Percentiles rank a stretch among this genome's conserved stretches.
Conservation (phyloP, 2,329 filamentous ascomycete genomes). For the Apiospora arundinis region DNA sequence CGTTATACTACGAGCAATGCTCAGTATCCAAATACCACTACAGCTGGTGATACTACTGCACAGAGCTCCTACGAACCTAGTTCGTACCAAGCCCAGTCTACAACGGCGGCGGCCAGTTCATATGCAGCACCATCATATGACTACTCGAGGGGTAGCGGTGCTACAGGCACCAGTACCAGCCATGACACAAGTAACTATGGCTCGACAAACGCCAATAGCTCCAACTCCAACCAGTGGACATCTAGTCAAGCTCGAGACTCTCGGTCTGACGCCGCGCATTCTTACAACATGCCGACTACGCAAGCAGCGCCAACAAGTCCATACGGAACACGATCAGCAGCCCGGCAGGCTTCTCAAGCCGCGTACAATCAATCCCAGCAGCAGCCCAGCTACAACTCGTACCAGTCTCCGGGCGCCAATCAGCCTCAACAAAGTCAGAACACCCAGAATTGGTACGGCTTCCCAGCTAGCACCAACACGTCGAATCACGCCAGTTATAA, state of each 20-base stretch:
- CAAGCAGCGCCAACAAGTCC: conserved; percentile 30
- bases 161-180: conserved; percentile 37
- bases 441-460: conserved; percentile 44
- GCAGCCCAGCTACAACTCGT: conserved; percentile 38
- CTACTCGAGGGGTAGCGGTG: conserved; percentile 33
- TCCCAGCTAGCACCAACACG: conserved; percentile 32
- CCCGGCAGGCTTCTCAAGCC: conserved; percentile 32
- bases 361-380: conserved; percentile 39
- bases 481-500: conserved; percentile 32
- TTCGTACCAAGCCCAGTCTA: conserved; percentile 35
- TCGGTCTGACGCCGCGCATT: conserved; percentile 29
- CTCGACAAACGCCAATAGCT: conserved; percentile 24
- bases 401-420: conserved; percentile 28
- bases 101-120: conserved; percentile 34
- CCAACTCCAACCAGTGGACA: conserved; percentile 34
- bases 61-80: conserved; percentile 36
- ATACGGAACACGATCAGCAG: conserved; percentile 36
- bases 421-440: conserved; percentile 31
- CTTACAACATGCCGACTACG: conserved; percentile 31
- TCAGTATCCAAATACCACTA: conserved; percentile 22
- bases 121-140: conserved; percentile 37
- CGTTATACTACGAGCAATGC: conserved; percentile 39
- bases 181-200: conserved; percentile 31
- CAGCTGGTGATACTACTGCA: conserved; percentile 29
- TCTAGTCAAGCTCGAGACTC: conserved; percentile 32